Percentiles rank a stretch among this genome's conserved stretches.
These are phyloP conservation scores for Naganishia friedmannii DNA, from an alignment of 768 basidiomycete species.

Conservation along the genomic window DNA sequence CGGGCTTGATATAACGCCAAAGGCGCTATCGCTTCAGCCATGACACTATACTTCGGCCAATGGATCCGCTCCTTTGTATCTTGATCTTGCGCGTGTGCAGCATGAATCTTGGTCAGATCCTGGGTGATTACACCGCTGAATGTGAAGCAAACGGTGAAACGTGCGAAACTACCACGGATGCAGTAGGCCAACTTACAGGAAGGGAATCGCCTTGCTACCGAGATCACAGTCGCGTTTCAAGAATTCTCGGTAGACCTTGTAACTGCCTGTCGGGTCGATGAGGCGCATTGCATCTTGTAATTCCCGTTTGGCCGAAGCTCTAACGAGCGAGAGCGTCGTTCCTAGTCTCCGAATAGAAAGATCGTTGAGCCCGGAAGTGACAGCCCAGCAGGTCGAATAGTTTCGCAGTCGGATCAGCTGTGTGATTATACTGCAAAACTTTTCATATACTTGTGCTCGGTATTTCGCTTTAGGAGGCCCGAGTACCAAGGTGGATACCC, in stretches of 20 bases:
- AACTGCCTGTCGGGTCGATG: slow-evolving; percentile 73
- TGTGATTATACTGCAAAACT: slow-evolving; percentile 78
- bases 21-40: slow-evolving; percentile 77
- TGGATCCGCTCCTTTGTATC: slow-evolving; percentile 72
- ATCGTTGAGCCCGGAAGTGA: slow-evolving; percentile 88
- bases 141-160: neutral
- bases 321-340: slow-evolving; percentile 70
- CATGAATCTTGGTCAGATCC: slow-evolving; percentile 81
- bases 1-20: slow-evolving; percentile 75
- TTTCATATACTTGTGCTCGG: slow-evolving; percentile 79
- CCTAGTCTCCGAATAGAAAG: slow-evolving; percentile 71
- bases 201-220: slow-evolving; percentile 82
- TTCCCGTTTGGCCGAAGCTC: slow-evolving; percentile 69
- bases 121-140: slow-evolving; percentile 83
- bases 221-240: slow-evolving; percentile 64
- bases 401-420: slow-evolving; percentile 80
- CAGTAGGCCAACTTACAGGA: slow-evolving; percentile 52
- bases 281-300: slow-evolving; percentile 80
- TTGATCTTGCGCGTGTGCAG: slow-evolving; percentile 73
- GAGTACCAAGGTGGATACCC: slow-evolving; percentile 87
- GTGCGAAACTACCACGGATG: neutral
- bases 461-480: slow-evolving; percentile 74
- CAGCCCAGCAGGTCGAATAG: slow-evolving; percentile 85
- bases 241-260: slow-evolving; percentile 86
- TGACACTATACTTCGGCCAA: slow-evolving; percentile 94